Evolutionary conservation across 1,284 basidiomycete genomes (phyloP).

Genomic region (Thelephora terrestris): DNA sequence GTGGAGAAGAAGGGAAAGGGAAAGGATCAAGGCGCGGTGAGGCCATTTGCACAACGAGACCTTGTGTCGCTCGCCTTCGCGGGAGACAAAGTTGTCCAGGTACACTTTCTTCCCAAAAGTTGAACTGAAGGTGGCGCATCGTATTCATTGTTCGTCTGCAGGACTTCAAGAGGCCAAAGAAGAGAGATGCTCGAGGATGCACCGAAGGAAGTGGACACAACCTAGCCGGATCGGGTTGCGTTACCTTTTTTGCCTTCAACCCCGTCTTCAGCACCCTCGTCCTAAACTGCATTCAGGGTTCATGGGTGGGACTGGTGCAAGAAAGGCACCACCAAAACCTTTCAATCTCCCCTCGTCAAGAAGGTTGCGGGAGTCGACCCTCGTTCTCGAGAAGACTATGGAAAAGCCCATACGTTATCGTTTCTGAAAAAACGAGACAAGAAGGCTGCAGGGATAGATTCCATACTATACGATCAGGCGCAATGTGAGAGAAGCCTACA

Average conservation of each 20-base stretch:
- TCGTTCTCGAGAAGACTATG: slow-evolving; percentile 71
- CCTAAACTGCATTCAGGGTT: slow-evolving; percentile 48
- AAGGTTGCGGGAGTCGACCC: slow-evolving; percentile 76
- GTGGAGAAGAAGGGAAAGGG: slow-evolving; percentile 31
- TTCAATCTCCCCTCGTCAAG: slow-evolving; percentile 47
- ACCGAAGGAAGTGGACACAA: slow-evolving; percentile 77
- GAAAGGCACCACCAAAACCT: slow-evolving; percentile 46
- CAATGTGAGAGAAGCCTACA: slow-evolving; percentile 84
- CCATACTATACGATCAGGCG: slow-evolving; percentile 81
- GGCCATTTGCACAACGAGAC: slow-evolving; percentile 77
- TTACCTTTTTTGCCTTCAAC: slow-evolving; percentile 1
- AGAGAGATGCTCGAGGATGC: slow-evolving; percentile 75
- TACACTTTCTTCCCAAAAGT: slow-evolving; percentile 22
- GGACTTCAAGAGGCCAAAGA: slow-evolving; percentile 85
- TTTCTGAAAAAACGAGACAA: slow-evolving; percentile 89
- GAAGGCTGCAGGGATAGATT: slow-evolving; percentile 87
- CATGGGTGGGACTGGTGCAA: slow-evolving; percentile 80
- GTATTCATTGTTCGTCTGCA: slow-evolving; percentile 21
- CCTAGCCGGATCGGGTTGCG: slow-evolving; percentile 87
- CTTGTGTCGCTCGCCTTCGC: slow-evolving; percentile 93
- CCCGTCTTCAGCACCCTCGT: background rate
- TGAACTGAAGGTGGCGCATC: background rate
- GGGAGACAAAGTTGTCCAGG: slow-evolving; percentile 88
- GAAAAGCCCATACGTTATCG: slow-evolving; percentile 79
- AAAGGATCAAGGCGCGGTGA: slow-evolving; percentile 26